Evolutionary conservation across 352 stramenopile genomes (phyloP).

Genomic region (Salisapilia sapeloensis): DNA sequence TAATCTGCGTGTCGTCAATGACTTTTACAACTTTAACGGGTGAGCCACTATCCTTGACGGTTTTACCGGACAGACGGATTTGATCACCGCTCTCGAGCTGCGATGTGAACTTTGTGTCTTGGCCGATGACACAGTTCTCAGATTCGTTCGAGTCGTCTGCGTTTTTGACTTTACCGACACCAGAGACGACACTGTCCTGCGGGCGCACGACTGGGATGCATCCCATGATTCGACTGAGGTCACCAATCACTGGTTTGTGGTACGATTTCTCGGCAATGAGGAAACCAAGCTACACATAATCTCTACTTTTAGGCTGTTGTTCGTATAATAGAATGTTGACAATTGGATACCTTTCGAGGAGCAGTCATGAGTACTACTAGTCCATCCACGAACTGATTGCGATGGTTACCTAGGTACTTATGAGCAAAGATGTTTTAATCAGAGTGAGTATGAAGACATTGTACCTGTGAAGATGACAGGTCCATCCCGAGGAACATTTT

Average conservation of each 20-base stretch:
- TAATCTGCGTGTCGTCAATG: conserved; percentile 70
- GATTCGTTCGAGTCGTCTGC: conserved; percentile 9
- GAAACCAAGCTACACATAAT: conserved; percentile 67
- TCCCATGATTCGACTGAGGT: conserved; percentile 89
- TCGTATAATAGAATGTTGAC: background rate
- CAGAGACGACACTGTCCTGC: conserved; percentile 80
- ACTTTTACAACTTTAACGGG: conserved; percentile 76
- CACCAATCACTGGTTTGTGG: conserved; percentile 87
- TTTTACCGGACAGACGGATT: conserved; percentile 56
- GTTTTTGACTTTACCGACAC: conserved; percentile 52
- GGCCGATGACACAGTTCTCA: conserved; percentile 28
- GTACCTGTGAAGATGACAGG: conserved; percentile 92
- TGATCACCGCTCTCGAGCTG: conserved; percentile 67
- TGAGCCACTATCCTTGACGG: conserved; percentile 60
- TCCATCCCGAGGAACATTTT: conserved; percentile 93
- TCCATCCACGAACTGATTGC: conserved; percentile 98
- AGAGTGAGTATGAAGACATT: background rate
- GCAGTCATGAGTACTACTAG: conserved; percentile 92
- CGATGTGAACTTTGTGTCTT: conserved; percentile 56
- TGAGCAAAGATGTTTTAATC: background rate
- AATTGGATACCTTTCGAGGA: conserved; percentile 60
- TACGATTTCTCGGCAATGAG: conserved; percentile 96
- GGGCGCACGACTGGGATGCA: conserved; percentile 94
- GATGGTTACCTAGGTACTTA: conserved; percentile 77
- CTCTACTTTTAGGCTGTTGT: no score